Evolutionary conservation across 2,329 filamentous ascomycete genomes (phyloP).

Genomic region (Ophiostoma australiae): DNA sequence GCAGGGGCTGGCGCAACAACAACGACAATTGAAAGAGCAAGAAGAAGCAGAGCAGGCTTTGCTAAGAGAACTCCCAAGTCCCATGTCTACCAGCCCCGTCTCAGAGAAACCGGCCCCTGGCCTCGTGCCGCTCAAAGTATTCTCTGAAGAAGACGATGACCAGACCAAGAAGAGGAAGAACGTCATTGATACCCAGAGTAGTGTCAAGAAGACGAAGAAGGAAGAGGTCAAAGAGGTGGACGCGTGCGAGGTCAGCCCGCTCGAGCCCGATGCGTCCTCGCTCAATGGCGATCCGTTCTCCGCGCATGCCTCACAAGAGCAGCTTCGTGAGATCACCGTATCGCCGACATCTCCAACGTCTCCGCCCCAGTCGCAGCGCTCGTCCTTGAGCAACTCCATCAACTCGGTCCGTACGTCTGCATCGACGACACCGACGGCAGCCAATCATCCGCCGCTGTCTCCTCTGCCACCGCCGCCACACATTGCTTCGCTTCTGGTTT

Average conservation of each 20-base stretch:
- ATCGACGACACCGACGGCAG: background rate
- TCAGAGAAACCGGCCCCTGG: background rate
- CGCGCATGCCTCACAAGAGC: background rate
- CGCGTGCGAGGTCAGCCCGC: constrained; percentile 16
- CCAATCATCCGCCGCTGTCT: constrained; percentile 19
- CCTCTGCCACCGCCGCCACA: constrained; percentile 21
- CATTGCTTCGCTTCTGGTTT: constrained; percentile 22
- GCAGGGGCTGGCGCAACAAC: background rate
- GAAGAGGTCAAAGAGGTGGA: constrained; percentile 15
- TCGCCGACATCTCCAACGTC: constrained; percentile 1
- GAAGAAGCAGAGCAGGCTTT: background rate
- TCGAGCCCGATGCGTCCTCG: background rate
- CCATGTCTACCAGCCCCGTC: background rate
- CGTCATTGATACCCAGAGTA: background rate
- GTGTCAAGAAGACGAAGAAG: background rate
- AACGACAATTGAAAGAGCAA: background rate
- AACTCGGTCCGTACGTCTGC: background rate
- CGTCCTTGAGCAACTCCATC: background rate
- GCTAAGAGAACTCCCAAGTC: background rate
- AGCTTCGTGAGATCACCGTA: background rate
- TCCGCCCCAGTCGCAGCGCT: background rate
- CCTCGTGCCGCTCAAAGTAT: background rate
- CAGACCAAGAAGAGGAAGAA: background rate
- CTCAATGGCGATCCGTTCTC: background rate
- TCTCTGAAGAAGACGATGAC: background rate